Base-by-base conservation (phyloP, 2,329 filamentous ascomycete genomes). In the Zopfia rhizophila region DNA sequence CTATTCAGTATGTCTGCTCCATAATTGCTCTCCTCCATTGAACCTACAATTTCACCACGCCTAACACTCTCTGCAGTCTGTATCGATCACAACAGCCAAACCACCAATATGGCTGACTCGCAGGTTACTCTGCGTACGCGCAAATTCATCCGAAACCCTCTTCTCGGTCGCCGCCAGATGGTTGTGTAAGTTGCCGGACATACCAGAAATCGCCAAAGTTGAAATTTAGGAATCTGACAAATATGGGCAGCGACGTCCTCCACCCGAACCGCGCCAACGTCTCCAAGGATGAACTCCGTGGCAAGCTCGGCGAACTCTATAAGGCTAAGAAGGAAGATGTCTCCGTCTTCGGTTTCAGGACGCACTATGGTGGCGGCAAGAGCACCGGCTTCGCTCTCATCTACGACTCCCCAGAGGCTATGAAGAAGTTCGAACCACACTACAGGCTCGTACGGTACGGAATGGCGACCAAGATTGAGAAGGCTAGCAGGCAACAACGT, bases 141-240 rank as follows among this genome's bases (percentile, higher is more conserved):
- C 90, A 97, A 97, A 86, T 99, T 99, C 90, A 95, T 97, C 83
- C 91, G 92, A 84, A 99, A 99, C 88, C 90, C 94, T 79, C 91
- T 99, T 75, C 88, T 99, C 77, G 91, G 89, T 78, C 90, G 93
- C 79, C 96, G 96, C 87, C 93, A 97, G 88, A 96, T 97, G 91
- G 93, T 97, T 82, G 90, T 97, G 93, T 97, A 91, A 73, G 70
- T 69, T 55, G 27, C 24, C 8, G 16, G 17, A 38, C 17, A 19
- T 22, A 24, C 12, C 60, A 58, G 56, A 53, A 54, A 44, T 51
- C 39, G 45, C 44, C 13, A 17, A 25, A 10, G 21, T 13, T 40
- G 51, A 51, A 51, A 23, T 3, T 46, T 43, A 42, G 51, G 55
- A 18, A 35, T 65, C 65, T 69, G 61, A 70, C 64, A 55, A 51